Percentiles rank a stretch among this genome's conserved stretches.
Conservation (phyloP, 257 asterid species). For the Solanum sejunctum region DNA sequence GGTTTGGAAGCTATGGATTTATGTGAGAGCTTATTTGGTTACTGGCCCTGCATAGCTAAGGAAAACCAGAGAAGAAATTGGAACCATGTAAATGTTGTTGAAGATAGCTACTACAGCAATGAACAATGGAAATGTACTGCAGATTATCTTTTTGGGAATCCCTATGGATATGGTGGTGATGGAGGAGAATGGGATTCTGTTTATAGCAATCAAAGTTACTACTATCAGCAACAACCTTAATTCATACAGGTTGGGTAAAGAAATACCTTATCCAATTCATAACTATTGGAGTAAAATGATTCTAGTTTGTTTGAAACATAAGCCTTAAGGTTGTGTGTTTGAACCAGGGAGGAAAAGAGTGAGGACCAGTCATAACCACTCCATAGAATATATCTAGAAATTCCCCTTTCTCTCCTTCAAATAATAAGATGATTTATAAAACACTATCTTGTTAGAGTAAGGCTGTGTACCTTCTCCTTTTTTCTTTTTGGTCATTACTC, state of each 20-base stretch:
- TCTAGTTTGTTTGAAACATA: background rate
- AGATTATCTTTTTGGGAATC: conserved; percentile 72
- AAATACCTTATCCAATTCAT: background rate
- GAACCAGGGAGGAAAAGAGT: no score
- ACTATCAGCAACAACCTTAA: background rate
- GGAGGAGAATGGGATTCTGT: background rate
- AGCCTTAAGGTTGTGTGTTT: background rate
- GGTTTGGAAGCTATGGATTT: conserved; percentile 76
- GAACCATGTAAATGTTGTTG: conserved; percentile 7
- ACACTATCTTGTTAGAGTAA: background rate
- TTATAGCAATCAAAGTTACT: background rate
- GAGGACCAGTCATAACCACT: background rate
- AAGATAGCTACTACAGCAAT: conserved; percentile 6
- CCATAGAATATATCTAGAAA: background rate
- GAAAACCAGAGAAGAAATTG: conserved; percentile 9
- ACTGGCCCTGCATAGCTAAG: conserved; percentile 79
- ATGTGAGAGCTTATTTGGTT: conserved; percentile 70
- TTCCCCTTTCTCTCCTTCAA: background rate
- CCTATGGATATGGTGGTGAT: conserved; percentile 17
- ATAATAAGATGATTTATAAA: background rate
- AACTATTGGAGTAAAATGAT: background rate
- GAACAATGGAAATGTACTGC: conserved; percentile 60
- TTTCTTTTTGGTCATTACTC: background rate
- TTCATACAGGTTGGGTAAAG: background rate
- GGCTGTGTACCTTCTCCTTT: background rate